A percentile compares a stretch with the other conserved stretches of the same genome.
These are phyloP conservation scores for Plantago lanceolata DNA, from an alignment of 305 asterid species.

Conservation along the genomic window DNA sequence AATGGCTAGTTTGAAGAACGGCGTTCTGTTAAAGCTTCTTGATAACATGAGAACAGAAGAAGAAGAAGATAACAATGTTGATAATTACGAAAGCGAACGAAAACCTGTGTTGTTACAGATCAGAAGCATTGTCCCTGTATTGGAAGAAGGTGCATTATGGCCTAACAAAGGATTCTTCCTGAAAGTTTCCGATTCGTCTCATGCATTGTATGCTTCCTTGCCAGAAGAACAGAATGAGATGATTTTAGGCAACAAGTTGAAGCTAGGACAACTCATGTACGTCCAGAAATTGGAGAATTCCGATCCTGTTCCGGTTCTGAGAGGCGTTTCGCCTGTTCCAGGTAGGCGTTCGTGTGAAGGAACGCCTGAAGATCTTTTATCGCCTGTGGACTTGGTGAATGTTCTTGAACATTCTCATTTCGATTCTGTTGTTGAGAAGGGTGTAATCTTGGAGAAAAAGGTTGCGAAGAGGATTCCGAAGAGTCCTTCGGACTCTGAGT, in stretches of 20 bases:
- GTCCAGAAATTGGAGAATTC: constrained; percentile 43
- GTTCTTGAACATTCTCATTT: constrained; percentile 29
- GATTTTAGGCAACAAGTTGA: constrained; percentile 54
- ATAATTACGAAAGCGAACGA: constrained; percentile 24
- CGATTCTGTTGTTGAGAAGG: constrained; percentile 53
- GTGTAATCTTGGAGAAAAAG: constrained; percentile 59
- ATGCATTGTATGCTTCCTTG: constrained; percentile 52
- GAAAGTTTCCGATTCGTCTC: constrained; percentile 63
- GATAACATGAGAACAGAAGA: constrained; percentile 45
- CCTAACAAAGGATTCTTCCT: constrained; percentile 66
- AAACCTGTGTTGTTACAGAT: constrained; percentile 53
- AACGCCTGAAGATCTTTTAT: constrained; percentile 44
- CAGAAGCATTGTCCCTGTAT: constrained; percentile 67
- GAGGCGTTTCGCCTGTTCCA: constrained; percentile 50
- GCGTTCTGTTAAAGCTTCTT: constrained; percentile 54
- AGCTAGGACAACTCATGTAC: constrained; percentile 61
- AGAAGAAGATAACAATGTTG: not conserved
- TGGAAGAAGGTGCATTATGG: constrained; percentile 73
- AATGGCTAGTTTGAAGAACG: constrained; percentile 53
- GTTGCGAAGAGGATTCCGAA: constrained; percentile 23
- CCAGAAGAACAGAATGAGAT: constrained; percentile 59
- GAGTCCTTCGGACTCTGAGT: constrained; percentile 34
- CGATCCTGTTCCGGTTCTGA: constrained; percentile 57
- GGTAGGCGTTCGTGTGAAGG: constrained; percentile 58
- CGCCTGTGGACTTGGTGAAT: constrained; percentile 30